phyloP scores from a whole-genome alignment of 2,329 filamentous ascomycete genomes.

The Rosellinia necatrix region DNA sequence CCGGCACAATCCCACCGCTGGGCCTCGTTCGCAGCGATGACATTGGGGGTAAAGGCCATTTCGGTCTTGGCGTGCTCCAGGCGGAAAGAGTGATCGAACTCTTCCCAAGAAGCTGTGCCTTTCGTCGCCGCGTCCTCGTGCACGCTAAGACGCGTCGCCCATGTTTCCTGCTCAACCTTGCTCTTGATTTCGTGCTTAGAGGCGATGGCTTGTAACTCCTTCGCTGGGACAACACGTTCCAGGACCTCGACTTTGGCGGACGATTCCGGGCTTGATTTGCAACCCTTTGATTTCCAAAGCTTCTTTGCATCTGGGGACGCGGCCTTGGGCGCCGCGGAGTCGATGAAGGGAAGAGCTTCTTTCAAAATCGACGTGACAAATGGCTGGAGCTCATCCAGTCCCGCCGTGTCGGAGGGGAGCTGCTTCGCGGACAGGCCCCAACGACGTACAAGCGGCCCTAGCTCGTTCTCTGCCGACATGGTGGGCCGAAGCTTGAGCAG shows the following conservation, averaged over 20 bases:
- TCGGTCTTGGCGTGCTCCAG: slow-evolving; percentile 62
- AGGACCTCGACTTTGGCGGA: slow-evolving; percentile 57
- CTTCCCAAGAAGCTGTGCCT: slow-evolving; percentile 65
- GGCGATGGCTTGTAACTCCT: slow-evolving; percentile 48
- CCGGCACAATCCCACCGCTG: slow-evolving; percentile 53
- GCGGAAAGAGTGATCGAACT: slow-evolving; percentile 66
- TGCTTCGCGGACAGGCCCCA: slow-evolving; percentile 55
- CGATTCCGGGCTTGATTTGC: slow-evolving; percentile 55
- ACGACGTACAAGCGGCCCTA: slow-evolving; percentile 58
- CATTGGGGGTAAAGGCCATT: slow-evolving; percentile 60
- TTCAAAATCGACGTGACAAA: slow-evolving; percentile 58
- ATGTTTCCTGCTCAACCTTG: slow-evolving; percentile 53
- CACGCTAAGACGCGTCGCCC: slow-evolving; percentile 66
- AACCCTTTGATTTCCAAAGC: slow-evolving; percentile 56
- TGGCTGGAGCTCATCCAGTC: slow-evolving; percentile 49
- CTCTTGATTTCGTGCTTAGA: slow-evolving; percentile 17
- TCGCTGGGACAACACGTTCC: slow-evolving; percentile 53
- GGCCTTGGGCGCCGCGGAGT: slow-evolving; percentile 54
- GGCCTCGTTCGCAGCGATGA: slow-evolving; percentile 53
- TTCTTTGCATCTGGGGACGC: slow-evolving; percentile 43
- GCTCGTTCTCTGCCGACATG: slow-evolving; percentile 31
- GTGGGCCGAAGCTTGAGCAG: neutral
- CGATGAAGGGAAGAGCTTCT: slow-evolving; percentile 65
- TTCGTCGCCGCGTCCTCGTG: slow-evolving; percentile 57
- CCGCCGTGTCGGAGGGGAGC: slow-evolving; percentile 50